These are phyloP conservation scores for Fusarium chaquense DNA, from an alignment of 2,329 filamentous ascomycete species.

Conservation along the genomic window DNA sequence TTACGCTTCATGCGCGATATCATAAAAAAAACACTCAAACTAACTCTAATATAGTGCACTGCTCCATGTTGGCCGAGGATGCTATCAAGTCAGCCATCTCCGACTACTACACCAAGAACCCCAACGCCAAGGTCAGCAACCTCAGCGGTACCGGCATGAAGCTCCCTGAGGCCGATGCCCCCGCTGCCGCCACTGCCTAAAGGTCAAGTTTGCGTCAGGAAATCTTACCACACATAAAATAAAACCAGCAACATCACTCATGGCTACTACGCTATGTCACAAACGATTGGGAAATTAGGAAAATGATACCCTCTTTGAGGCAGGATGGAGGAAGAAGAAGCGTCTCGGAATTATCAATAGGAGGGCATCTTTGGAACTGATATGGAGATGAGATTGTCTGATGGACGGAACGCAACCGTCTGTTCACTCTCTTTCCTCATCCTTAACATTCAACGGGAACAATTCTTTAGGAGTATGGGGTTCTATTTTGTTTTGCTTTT, in stretches of 20 bases:
- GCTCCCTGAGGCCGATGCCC: conserved; percentile 68
- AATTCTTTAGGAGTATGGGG: conserved; percentile 44
- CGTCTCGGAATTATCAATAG: conserved; percentile 11
- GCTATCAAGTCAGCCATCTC: conserved; percentile 92
- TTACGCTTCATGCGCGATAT: conserved; percentile 45
- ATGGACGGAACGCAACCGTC: conserved; percentile 21
- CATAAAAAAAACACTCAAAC: conserved; percentile 18
- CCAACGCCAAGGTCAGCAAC: conserved; percentile 76
- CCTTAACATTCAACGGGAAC: conserved; percentile 33
- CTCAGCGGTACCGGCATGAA: conserved; percentile 79
- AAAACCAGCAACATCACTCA: conserved; percentile 8
- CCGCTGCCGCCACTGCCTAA: conserved; percentile 51
- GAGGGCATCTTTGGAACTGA: conserved; percentile 20
- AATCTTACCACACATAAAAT: conserved; percentile 20
- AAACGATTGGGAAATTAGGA: conserved; percentile 39
- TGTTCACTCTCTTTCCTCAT: conserved; percentile 28
- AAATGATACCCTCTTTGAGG: conserved; percentile 47
- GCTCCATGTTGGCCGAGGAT: conserved; percentile 91
- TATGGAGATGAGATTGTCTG: conserved; percentile 23
- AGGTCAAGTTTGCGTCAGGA: not conserved
- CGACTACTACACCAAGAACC: conserved; percentile 93
- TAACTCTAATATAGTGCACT: conserved; percentile 74
- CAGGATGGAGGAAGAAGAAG: conserved; percentile 35
- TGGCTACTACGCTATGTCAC: conserved; percentile 13
- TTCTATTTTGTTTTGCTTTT: conserved; percentile 37